These are phyloP conservation scores for Scenedesmus sp. DNA, from an alignment of 163 green algal species.

Conservation along the genomic window DNA sequence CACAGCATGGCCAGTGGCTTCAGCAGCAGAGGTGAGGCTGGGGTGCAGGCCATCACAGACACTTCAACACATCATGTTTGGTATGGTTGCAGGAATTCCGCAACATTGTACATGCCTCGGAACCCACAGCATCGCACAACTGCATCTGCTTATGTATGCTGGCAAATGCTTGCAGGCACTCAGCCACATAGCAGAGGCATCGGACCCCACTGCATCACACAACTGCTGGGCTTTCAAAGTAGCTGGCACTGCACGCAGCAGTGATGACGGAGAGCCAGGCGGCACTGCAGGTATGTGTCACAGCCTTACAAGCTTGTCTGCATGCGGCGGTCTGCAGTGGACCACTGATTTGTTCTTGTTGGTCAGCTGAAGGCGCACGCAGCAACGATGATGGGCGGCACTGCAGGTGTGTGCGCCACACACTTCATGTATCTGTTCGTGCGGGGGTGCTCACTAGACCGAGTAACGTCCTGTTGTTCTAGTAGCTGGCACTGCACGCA, in stretches of 20 bases:
- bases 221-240: conserved; percentile 84
- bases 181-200: conserved; percentile 54
- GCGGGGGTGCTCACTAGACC: too few species aligned
- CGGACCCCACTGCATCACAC: conserved; percentile 77
- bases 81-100: neutral
- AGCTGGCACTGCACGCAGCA: conserved; percentile 60
- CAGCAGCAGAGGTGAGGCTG: conserved; percentile 55
- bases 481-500: conserved; percentile 58
- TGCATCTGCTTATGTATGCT: neutral
- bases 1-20: conserved; percentile 72
- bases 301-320: too few species aligned
- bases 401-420: too few species aligned
- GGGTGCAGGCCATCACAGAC: too few species aligned
- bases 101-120: neutral
- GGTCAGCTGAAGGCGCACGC: too few species aligned
- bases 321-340: too few species aligned
- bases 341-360: too few species aligned
- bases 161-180: conserved; percentile 56
- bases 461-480: too few species aligned
- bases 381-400: too few species aligned
- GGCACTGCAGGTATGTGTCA: conserved; percentile 57
- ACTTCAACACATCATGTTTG: neutral
- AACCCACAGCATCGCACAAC: neutral
- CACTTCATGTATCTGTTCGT: too few species aligned
- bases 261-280: conserved; percentile 93